Conservation (phyloP, 306 rosid genomes). For the Luffa acutangula region DNA sequence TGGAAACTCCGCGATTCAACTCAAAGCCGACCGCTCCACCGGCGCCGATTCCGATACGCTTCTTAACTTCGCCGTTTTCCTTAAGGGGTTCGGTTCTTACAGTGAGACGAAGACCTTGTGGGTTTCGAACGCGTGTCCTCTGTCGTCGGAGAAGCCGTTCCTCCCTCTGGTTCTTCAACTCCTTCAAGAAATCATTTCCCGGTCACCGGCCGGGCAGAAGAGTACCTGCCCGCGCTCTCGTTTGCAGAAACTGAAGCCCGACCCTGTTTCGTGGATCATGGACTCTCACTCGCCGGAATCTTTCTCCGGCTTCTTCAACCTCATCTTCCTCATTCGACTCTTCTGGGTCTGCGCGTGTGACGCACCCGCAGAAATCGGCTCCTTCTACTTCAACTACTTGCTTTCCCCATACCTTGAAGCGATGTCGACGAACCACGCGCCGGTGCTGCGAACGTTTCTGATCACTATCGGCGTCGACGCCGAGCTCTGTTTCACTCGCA, state of each 20-base stretch:
- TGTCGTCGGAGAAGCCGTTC: conserved; percentile 56
- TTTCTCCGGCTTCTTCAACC: conserved; percentile 63
- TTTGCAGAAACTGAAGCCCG: conserved; percentile 65
- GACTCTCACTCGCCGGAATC: conserved; percentile 85
- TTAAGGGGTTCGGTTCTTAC: conserved; percentile 46
- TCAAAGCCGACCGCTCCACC: conserved; percentile 40
- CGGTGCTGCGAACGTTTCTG: conserved; percentile 53
- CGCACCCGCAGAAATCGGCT: conserved; percentile 63
- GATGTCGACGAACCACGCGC: conserved; percentile 27
- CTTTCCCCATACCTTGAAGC: conserved; percentile 42
- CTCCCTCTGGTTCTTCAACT: conserved; percentile 77
- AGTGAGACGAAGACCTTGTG: conserved; percentile 36
- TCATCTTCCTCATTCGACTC: conserved; percentile 57
- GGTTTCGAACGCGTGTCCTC: conserved; percentile 59
- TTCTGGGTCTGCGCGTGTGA: conserved; percentile 87
- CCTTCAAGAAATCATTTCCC: conserved; percentile 69
- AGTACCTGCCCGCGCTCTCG: conserved; percentile 81
- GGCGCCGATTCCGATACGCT: conserved; percentile 34
- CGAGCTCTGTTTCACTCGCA: conserved; percentile 80
- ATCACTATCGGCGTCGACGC: conserved; percentile 63
- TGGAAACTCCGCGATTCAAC: conserved; percentile 31
- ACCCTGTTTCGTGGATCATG: conserved; percentile 73
- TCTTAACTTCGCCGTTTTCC: conserved; percentile 40
- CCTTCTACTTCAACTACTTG: conserved; percentile 48
- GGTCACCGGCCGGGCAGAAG: conserved; percentile 55